A percentile compares a stretch with the other conserved stretches of the same genome.
These are phyloP conservation scores for Globisporangium solare DNA, from an alignment of 352 stramenopile species.

Conservation along the genomic window DNA sequence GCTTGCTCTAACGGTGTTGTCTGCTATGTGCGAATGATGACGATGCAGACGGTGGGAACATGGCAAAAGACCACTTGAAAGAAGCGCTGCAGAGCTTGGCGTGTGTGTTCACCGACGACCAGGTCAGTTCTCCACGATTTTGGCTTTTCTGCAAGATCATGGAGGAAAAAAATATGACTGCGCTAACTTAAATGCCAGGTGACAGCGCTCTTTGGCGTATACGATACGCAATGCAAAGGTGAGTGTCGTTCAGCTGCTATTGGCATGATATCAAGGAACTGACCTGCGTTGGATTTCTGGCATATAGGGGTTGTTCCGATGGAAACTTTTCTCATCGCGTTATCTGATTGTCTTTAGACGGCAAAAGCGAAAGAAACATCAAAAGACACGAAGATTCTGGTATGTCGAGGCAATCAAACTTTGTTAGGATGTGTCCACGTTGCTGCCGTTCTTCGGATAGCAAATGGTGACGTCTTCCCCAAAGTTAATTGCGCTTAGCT, in stretches of 20 bases:
- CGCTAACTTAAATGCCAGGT: slow-evolving; percentile 15
- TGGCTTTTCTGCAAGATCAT: not conserved
- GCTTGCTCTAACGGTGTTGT: not conserved
- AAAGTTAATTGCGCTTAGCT: slow-evolving; percentile 9
- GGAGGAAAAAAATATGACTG: not conserved
- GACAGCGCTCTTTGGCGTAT: slow-evolving; percentile 41
- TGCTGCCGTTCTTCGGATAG: too few species aligned
- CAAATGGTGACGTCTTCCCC: not conserved
- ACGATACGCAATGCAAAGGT: slow-evolving; percentile 40
- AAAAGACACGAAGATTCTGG: too few species aligned
- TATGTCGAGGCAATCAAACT: too few species aligned
- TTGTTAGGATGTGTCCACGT: too few species aligned
- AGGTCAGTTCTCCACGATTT: slow-evolving; percentile 21
- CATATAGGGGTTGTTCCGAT: slow-evolving; percentile 30
- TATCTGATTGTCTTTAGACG: slow-evolving; percentile 13
- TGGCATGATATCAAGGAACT: not conserved
- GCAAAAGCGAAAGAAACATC: not conserved
- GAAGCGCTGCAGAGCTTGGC: slow-evolving; percentile 41
- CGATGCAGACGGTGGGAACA: slow-evolving; percentile 30
- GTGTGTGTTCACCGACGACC: slow-evolving; percentile 56
- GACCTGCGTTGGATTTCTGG: not conserved
- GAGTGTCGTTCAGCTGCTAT: not conserved
- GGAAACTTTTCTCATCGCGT: slow-evolving; percentile 28
- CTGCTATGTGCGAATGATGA: not conserved
- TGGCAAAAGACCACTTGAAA: slow-evolving; percentile 50